Base-by-base conservation (phyloP, 345 rosid species). In the Euphorbia pulcherrima region DNA sequence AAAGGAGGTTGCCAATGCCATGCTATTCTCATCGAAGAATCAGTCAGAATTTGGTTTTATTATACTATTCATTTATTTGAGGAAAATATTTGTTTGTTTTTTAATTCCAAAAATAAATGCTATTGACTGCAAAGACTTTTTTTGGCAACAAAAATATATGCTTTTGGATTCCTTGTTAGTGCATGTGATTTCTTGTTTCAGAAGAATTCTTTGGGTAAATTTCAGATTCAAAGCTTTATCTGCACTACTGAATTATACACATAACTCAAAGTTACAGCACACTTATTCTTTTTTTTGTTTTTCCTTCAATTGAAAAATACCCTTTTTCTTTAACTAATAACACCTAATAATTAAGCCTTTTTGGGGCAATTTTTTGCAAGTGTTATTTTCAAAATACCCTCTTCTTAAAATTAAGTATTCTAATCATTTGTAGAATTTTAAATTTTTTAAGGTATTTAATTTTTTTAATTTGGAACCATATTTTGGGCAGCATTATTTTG, bases 171-270 rank as follows among this genome's bases (percentile, higher is more conserved):
- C 28, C 57, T 61, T 44, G 56, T 60, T 70, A 53, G 70, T 62
- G 72, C 76, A 64, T 67, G 74, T 74, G 73, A 59, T 77, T 74
- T 48, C 81, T 82, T 74, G 74, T 56, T 68, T 71, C 53, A 62
- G 52, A 67, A 68, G 69, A 35, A 53, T 64, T 72, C 64, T n/a
- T n/a, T 21, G 58, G n/a, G 51, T 28, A 51, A 72, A 29, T 21
- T 50, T 27, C 44, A 53, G 41, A 27, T 35, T 33, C 1, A 55
- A 50, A 51, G 41, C 60, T 59, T 44, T n/a, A 28, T 20, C 27
- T 28, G 39, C 13, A 50, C 37, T 10, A 59, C 7, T 28, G 35
- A 13, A 21, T 27, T 33, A 33, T 7, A 62, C 66, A 17, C 39
- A 17, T 0, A 64, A 14, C 35, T 35, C 64, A 9, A 60, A 60